Evolutionary conservation across 2,329 filamentous ascomycete species (phyloP), one percentile per base, ranked within the genome.

Genomic region (Cytospora mali): DNA sequence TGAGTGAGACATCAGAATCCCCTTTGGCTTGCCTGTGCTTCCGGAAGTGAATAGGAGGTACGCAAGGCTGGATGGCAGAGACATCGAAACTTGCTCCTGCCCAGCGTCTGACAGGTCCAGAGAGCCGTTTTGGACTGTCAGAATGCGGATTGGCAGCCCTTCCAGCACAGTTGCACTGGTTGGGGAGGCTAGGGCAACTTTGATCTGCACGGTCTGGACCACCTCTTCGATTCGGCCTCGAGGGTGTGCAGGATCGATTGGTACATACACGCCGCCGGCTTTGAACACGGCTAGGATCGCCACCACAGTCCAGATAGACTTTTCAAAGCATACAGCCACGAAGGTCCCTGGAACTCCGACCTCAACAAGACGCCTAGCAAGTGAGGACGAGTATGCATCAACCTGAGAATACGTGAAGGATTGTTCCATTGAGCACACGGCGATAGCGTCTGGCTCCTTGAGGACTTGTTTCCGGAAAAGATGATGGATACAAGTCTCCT

Each of bases 271-370:
- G 18, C 18, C 55, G 16, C 55, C 46, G 7, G 55, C 42, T 21
- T 58, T 58, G 27, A 58, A 25, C 39, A 58, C 21, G 5, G 55
- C 46, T 7, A 58, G 29, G 21, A 58, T 58, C 42, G 46, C 46
- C 25, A 58, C 55, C 74, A 94, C 94, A 51, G 95, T 98, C 73
- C 90, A 96, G 78, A 91, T 98, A 66, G 95, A 99, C 79, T 98
- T 98, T 77, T 96, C 92, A 80, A 86, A 82, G 58, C 84, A 94
- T 73, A 93, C 98, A 72, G 83, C 84, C 0, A 91, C 96, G 75
- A 83, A 93, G 27, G 6, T 53, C 2, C 50, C 50, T n/a, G 50
- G 50, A 13, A 31, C 50, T 97, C 3, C 18, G 28, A 33, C 25
- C 18, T 33, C 18, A 11, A 53, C 50, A 27, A 53, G 28, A 33